Evolutionary conservation across 495 filamentous ascomycete species (phyloP), one percentile per base, ranked within the genome.

Genomic region (Lophiostoma macrostomum): DNA sequence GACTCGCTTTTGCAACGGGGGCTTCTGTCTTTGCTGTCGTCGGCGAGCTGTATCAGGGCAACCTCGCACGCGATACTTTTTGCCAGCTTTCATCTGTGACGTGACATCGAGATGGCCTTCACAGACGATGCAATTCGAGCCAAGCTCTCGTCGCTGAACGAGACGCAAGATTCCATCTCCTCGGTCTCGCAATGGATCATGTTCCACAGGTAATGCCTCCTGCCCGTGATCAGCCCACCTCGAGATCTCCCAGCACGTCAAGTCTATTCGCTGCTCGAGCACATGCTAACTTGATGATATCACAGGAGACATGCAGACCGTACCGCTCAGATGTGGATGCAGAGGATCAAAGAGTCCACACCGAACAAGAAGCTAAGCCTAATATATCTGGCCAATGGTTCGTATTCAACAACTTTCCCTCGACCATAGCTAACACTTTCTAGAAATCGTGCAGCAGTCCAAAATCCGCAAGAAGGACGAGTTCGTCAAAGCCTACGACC

Each of bases 101-200:
- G 18, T 34, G 12, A 41, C 29, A 6, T 34, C 30, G 27, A 20
- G 1, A 98, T 98, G 93, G 81, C 93, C 22, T 97, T 95, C 71
- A 91, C 84, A 43, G 89, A 95, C 69, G 93, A 99, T 73, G 84
- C 88, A 25, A 88, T 97, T 18, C 80, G 86, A 59, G 87, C 93
- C 40, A 96, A 96, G 78, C 84, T 99, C 23, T 93, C 90, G 23
- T 84, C 88, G 31, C 79, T 99, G 38, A 95, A 95, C 72, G 93
- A 98, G 74, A 90, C 87, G 11, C 90, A 97, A 67, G 93, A 97
- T 60, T 89, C 87, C 72, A 95, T 97, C 62, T 88, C 94, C 38
- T 87, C 88, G 39, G 90, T 94, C 42, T 85, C 90, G 36, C 91
- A 96, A 85, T 99, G 94, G 94, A 87, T 99, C 50, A 90, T 97